phyloP scores from a whole-genome alignment of 2,329 filamentous ascomycete species.

The Dryadomyces quercus-mongolicae region DNA sequence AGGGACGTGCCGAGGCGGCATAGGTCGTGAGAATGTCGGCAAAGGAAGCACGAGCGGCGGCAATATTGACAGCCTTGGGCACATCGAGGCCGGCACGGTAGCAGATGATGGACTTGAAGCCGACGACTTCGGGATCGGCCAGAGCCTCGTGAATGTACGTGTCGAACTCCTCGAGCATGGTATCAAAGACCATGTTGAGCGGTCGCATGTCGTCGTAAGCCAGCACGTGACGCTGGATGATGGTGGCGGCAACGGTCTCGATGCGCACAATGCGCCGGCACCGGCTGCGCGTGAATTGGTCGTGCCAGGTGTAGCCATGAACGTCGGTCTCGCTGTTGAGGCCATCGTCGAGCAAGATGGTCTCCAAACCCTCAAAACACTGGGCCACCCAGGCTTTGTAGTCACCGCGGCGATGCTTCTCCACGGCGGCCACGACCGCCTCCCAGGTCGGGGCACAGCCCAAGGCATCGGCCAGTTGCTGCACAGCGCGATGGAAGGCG shows the following conservation, averaged over 20 bases:
- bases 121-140: constrained; percentile 55
- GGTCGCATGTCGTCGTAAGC: constrained; percentile 20
- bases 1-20: constrained; percentile 15
- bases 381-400: constrained; percentile 45
- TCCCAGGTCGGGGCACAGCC: constrained; percentile 52
- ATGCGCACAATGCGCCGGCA: constrained; percentile 69
- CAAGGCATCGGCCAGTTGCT: constrained; percentile 54
- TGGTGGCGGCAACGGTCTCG: constrained; percentile 55
- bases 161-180: constrained; percentile 38
- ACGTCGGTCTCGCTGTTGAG: constrained; percentile 43
- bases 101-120: constrained; percentile 75
- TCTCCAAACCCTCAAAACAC: constrained; percentile 62
- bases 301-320: constrained; percentile 51
- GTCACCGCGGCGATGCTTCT: constrained; percentile 27
- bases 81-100: constrained; percentile 65
- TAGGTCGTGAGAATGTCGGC: constrained; percentile 21
- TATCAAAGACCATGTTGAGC: constrained; percentile 25
- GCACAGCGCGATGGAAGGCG: constrained; percentile 56
- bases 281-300: constrained; percentile 48
- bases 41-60: constrained; percentile 27
- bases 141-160: constrained; percentile 43
- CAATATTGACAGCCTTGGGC: constrained; percentile 27
- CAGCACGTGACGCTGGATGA: constrained; percentile 35
- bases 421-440: constrained; percentile 31
- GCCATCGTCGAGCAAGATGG: constrained; percentile 68